Base-by-base conservation (phyloP, 495 filamentous ascomycete genomes). In the Cercophora scortea region DNA sequence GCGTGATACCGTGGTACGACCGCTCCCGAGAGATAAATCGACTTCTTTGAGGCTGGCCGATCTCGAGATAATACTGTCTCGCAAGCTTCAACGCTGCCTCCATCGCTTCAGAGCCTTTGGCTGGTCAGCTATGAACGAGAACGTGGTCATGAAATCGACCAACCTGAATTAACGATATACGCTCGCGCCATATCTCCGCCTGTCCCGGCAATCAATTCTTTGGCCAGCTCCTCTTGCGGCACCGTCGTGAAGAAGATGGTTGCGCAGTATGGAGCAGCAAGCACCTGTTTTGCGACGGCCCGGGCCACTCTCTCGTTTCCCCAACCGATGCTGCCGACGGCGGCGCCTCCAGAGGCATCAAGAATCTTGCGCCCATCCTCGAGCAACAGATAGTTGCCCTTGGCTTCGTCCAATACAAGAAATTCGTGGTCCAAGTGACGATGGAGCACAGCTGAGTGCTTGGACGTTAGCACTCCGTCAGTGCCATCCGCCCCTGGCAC, bases 1-100 rank as follows among this genome's bases (percentile, higher is more conserved):
- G 67, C 0, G 87, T 90, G 16, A 74, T 84, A 6, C 88, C 88
- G 54, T 92, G 87, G 57, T 88, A 92, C n/a, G 83, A 86, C 17
- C 82, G 78, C 44, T 75, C 71, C 10, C 88, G 72, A 12, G 80
- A 75, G 51, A 92, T 87, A 68, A 84, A 86, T n/a, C 75, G 72
- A 2, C 67, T 64, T 46, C 77, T 61, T 34, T 71, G 59, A 4
- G 62, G 56, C 48, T 74, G 59, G 17, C 44, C 54, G 17, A 57
- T 61, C 66, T 87, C 83, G 6, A 82, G 70, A 55, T 77, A 85
- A 56, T 83, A 88, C 62, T 90, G 86, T 11, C 79, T 74, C 16
- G 83, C 78, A 8, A 89, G 68, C 57, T 90, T 90, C 45, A 88
- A 49, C 7, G 65, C 64, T 9, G 68, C 69, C 51, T 70, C 66